Percentiles rank a stretch among this genome's conserved stretches.
phyloP scores from a whole-genome alignment of 129 eudicot genomes.

The Flaveria bidentis region DNA sequence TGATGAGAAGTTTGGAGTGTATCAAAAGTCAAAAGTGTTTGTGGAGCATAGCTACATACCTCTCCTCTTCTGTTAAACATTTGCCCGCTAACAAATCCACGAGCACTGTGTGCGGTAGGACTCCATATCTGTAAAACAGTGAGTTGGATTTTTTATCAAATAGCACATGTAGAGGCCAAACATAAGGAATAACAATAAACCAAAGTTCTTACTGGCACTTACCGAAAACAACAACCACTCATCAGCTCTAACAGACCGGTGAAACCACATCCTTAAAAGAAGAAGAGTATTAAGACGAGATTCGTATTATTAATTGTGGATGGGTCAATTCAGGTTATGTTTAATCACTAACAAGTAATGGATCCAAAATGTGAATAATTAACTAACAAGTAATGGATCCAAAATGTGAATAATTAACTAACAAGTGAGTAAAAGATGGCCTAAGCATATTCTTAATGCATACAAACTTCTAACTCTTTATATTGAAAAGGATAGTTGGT shows the following conservation, averaged over 20 bases:
- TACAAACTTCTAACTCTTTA: too few species aligned
- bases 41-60: constrained; percentile 39
- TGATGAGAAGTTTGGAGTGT: not conserved
- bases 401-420: too few species aligned
- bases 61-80: constrained; percentile 82
- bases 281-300: not conserved
- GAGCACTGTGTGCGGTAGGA: constrained; percentile 63
- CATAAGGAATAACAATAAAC: not conserved
- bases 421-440: too few species aligned
- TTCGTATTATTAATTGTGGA: not conserved
- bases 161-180: not conserved
- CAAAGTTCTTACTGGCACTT: constrained; percentile 24
- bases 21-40: not conserved
- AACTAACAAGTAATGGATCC: too few species aligned
- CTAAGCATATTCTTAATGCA: too few species aligned
- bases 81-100: constrained; percentile 72
- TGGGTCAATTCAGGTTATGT: too few species aligned
- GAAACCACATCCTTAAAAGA: constrained; percentile 86
- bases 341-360: too few species aligned
- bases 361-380: too few species aligned
- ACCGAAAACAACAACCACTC: constrained; percentile 87
- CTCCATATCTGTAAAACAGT: constrained; percentile 51
- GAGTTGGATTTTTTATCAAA: not conserved
- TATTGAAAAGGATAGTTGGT: too few species aligned
- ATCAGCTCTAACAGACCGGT: constrained; percentile 79